Conservation (phyloP, 371 early-diverging fungal species). For the Circinella umbellata region DNA sequence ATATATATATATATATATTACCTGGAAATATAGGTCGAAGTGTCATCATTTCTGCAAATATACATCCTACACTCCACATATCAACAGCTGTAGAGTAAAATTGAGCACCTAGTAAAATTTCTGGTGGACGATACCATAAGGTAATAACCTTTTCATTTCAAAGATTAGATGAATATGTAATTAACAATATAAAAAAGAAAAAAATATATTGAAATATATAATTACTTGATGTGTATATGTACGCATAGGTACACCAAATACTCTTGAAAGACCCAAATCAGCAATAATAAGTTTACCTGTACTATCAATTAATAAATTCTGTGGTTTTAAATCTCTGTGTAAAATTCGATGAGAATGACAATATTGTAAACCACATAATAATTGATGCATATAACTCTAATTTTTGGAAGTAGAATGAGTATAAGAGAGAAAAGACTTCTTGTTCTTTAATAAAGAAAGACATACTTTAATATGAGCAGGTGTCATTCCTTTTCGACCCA, state of each 20-base stretch:
- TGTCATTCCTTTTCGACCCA: slow-evolving; percentile 63
- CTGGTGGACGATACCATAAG: slow-evolving; percentile 89
- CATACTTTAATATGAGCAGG: slow-evolving; percentile 68
- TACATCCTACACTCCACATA: slow-evolving; percentile 85
- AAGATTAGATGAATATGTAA: too few species aligned
- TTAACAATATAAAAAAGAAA: too few species aligned
- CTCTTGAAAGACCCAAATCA: slow-evolving; percentile 94
- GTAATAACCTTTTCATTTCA: slow-evolving; percentile 95
- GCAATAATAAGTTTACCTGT: slow-evolving; percentile 89
- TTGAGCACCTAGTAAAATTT: slow-evolving; percentile 69
- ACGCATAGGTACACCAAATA: slow-evolving; percentile 88
- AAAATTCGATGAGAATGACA: slow-evolving; percentile 90
- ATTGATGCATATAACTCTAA: slow-evolving; percentile 94
- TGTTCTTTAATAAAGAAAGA: too few species aligned
- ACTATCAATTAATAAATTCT: slow-evolving; percentile 93
- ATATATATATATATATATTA: too few species aligned
- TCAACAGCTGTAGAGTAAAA: slow-evolving; percentile 80
- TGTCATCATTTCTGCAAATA: slow-evolving; percentile 92
- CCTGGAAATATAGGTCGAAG: slow-evolving; percentile 88
- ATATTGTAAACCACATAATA: slow-evolving; percentile 82
- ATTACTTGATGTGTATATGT: slow-evolving; percentile 92
- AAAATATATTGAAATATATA: too few species aligned
- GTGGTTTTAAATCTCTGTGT: slow-evolving; percentile 94
- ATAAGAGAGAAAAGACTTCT: too few species aligned
- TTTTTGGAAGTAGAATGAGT: too few species aligned